Conservation (phyloP, 139 green algal species). For the Chlamydomonas asymmetrica region DNA sequence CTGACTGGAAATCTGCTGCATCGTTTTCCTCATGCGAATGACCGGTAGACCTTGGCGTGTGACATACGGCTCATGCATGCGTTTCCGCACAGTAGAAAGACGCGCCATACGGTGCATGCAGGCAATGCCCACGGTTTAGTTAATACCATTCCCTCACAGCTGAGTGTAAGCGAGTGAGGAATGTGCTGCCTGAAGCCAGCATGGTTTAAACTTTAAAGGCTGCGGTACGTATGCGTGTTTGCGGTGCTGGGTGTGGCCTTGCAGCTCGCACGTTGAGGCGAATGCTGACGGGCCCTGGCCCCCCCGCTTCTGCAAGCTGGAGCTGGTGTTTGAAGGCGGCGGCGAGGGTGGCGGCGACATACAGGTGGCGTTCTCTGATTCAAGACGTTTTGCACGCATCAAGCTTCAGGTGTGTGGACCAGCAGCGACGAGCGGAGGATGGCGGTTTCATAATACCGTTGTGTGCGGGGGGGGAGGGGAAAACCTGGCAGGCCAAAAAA, state of each 20-base stretch:
- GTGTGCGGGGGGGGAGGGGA: neutral
- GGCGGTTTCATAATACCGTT: too few species aligned
- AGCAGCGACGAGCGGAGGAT: too few species aligned
- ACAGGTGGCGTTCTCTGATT: conserved; percentile 75
- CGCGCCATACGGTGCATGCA: neutral
- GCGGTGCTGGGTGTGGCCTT: neutral
- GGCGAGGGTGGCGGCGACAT: too few species aligned
- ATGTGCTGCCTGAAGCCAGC: neutral
- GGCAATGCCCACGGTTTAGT: neutral
- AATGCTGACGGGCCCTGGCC: conserved; percentile 55
- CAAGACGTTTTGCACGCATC: too few species aligned
- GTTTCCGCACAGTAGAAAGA: neutral
- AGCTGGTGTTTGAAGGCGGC: conserved; percentile 67
- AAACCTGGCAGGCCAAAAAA: neutral
- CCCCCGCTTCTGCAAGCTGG: conserved; percentile 62
- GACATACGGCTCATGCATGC: too few species aligned
- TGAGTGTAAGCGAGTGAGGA: neutral
- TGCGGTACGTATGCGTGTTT: conserved; percentile 41
- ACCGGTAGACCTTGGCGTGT: too few species aligned
- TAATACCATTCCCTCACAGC: neutral
- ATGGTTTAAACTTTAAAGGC: neutral
- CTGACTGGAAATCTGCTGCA: too few species aligned
- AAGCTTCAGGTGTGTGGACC: too few species aligned
- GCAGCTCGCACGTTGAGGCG: conserved; percentile 6
- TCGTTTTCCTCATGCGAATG: too few species aligned